Percentiles rank a stretch among this genome's conserved stretches.
Conservation (phyloP, 2,329 filamentous ascomycete species). For the Aureobasidium namibiae region DNA sequence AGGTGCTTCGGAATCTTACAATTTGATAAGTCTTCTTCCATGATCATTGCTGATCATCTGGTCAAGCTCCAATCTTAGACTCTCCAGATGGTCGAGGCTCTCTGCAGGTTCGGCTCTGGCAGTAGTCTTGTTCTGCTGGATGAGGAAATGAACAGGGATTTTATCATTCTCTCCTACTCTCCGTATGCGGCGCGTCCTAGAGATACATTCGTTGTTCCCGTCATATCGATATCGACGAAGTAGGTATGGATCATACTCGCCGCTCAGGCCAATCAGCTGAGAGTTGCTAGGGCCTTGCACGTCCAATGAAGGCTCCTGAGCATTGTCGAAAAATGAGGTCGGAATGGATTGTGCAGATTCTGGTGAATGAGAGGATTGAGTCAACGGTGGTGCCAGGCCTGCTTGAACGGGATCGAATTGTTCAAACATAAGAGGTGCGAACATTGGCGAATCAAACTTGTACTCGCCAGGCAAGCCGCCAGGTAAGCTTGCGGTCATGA, state of each 20-base stretch:
- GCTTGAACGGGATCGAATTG: constrained; percentile 13
- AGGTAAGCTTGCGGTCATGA: constrained; percentile 2
- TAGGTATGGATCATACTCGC: constrained; percentile 26
- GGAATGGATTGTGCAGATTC: constrained; percentile 3
- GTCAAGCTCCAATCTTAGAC: constrained; percentile 24
- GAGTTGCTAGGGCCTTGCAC: constrained; percentile 25
- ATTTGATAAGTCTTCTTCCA: constrained; percentile 31
- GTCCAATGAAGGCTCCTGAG: constrained; percentile 25
- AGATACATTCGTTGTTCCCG: constrained; percentile 26
- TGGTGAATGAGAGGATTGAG: not conserved
- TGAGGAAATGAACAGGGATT: constrained; percentile 27
- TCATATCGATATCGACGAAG: constrained; percentile 27
- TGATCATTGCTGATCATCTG: constrained; percentile 24
- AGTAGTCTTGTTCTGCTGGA: constrained; percentile 27
- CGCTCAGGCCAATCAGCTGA: constrained; percentile 26
- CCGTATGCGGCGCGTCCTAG: constrained; percentile 25
- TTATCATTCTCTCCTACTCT: constrained; percentile 18
- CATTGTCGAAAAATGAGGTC: constrained; percentile 17
- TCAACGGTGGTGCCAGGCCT: not conserved
- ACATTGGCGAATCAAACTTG: constrained; percentile 8
- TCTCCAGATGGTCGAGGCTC: constrained; percentile 18
- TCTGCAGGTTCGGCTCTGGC: constrained; percentile 29
- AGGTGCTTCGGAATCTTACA: constrained; percentile 20
- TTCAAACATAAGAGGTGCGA: constrained; percentile 11
- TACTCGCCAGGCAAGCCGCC: not conserved